Conservation (phyloP, 2,329 filamentous ascomycete species). For the Trichoderma sp. region DNA sequence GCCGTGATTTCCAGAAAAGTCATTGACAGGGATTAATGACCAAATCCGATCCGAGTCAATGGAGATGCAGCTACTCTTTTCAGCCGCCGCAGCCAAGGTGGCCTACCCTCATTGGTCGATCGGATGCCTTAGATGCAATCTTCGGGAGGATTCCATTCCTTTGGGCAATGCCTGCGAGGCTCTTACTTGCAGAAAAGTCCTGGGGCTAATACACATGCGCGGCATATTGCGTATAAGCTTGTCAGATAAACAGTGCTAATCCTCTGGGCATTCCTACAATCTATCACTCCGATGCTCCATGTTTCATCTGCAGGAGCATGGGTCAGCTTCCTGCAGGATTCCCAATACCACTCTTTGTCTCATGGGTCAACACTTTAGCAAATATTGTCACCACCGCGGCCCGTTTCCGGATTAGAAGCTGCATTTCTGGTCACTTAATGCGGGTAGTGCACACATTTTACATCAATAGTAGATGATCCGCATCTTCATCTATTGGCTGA, state of each 20-base stretch:
- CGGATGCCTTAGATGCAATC: conserved; percentile 2
- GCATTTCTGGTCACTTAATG: not conserved
- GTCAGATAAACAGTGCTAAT: not conserved
- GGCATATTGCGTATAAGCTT: not conserved
- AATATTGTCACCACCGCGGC: conserved; percentile 5
- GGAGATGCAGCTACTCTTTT: not conserved
- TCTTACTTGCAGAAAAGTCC: not conserved
- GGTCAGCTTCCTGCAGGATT: conserved; percentile 17
- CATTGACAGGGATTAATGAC: not conserved
- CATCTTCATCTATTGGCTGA: not conserved
- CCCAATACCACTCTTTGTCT: conserved; percentile 1
- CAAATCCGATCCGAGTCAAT: not conserved
- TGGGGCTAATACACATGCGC: not conserved
- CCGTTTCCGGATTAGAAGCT: conserved; percentile 13
- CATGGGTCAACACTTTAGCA: conserved; percentile 7
- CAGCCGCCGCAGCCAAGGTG: not conserved
- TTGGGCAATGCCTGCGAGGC: conserved; percentile 22
- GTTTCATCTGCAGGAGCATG: conserved; percentile 16
- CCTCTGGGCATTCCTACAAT: not conserved
- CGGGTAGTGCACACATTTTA: not conserved
- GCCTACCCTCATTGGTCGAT: conserved; percentile 1
- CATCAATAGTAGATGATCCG: not conserved
- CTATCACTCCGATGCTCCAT: not conserved
- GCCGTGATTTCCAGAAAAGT: not conserved
- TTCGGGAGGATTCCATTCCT: conserved; percentile 4